Conservation (phyloP, 768 basidiomycete genomes). For the Serendipita indica region DNA sequence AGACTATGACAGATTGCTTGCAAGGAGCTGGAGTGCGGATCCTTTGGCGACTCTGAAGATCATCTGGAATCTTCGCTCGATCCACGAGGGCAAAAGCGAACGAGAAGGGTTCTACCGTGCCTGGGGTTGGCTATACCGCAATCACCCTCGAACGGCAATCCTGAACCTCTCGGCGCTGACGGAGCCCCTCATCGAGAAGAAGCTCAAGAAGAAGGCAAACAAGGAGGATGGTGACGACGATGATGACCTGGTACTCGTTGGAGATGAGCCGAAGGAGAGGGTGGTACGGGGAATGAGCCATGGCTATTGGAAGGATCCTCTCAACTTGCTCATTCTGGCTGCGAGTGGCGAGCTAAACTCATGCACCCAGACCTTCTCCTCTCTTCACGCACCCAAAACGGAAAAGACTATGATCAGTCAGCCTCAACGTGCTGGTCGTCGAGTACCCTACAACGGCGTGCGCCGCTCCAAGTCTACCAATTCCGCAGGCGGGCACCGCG, state of each 20-base stretch:
- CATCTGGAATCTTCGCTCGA: slow-evolving; percentile 54
- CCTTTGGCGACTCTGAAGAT: slow-evolving; percentile 42
- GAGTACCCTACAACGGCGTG: too few relatives aligned
- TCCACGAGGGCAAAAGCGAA: slow-evolving; percentile 53
- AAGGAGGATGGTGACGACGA: slow-evolving; percentile 10
- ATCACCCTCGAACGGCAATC: slow-evolving; percentile 58
- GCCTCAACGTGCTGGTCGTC: too few relatives aligned
- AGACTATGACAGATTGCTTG: slow-evolving; percentile 26
- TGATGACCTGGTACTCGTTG: slow-evolving; percentile 10
- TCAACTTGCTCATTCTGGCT: slow-evolving; percentile 51
- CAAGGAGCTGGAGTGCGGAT: slow-evolving; percentile 43
- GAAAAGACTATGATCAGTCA: too few relatives aligned
- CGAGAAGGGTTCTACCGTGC: slow-evolving; percentile 43
- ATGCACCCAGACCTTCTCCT: not conserved
- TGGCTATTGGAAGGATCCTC: slow-evolving; percentile 64
- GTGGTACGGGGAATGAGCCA: slow-evolving; percentile 25
- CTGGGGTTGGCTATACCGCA: slow-evolving; percentile 52
- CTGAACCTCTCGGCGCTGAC: slow-evolving; percentile 41
- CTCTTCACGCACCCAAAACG: slow-evolving; percentile 10
- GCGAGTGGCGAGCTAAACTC: slow-evolving; percentile 33
- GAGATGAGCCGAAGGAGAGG: slow-evolving; percentile 15
- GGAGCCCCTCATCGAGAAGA: slow-evolving; percentile 33
- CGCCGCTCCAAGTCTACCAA: too few relatives aligned
- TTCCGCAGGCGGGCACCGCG: too few relatives aligned
- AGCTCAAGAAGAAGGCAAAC: slow-evolving; percentile 17